These are phyloP conservation scores for Plantago ovata DNA, from an alignment of 257 asterid species.

Conservation along the genomic window DNA sequence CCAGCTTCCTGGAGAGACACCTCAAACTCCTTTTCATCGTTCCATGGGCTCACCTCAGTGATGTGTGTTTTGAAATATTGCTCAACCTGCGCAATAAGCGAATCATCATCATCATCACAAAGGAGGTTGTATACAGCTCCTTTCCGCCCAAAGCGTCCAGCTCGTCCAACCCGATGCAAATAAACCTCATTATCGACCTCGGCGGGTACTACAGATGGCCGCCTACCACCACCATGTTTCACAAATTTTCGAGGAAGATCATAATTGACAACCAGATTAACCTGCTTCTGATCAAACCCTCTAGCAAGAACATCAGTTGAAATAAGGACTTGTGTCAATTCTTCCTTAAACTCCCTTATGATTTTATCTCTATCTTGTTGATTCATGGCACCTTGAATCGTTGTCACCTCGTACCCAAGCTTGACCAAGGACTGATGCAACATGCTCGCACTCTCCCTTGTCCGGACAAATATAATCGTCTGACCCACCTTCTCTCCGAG, in stretches of 20 bases:
- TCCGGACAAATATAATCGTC: slow-evolving; percentile 75
- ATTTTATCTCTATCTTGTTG: slow-evolving; percentile 71
- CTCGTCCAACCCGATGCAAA: slow-evolving; percentile 95
- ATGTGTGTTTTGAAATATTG: slow-evolving; percentile 39
- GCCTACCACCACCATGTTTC: slow-evolving; percentile 13
- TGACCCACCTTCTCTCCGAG: slow-evolving; percentile 87
- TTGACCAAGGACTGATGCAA: slow-evolving; percentile 55
- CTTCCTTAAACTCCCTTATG: slow-evolving; percentile 78
- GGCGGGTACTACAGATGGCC: slow-evolving; percentile 22
- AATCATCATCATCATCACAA: slow-evolving; percentile 28
- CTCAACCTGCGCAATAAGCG: slow-evolving; percentile 54
- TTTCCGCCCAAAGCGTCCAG: slow-evolving; percentile 85
- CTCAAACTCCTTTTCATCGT: slow-evolving; percentile 39
- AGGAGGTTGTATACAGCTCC: slow-evolving; percentile 59
- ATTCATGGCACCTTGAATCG: slow-evolving; percentile 77
- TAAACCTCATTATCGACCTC: slow-evolving; percentile 87
- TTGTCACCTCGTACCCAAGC: slow-evolving; percentile 81
- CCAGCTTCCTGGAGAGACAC: slow-evolving; percentile 65
- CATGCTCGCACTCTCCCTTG: slow-evolving; percentile 41
- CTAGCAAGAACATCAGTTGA: slow-evolving; percentile 93
- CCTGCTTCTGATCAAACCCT: slow-evolving; percentile 92
- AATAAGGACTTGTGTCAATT: slow-evolving; percentile 81
- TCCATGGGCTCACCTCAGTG: slow-evolving; percentile 54
- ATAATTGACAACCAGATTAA: slow-evolving; percentile 82
- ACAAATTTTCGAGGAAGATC: slow-evolving; percentile 58